Conservation (phyloP, 2,329 filamentous ascomycete genomes). For the Passalora sequoiae region DNA sequence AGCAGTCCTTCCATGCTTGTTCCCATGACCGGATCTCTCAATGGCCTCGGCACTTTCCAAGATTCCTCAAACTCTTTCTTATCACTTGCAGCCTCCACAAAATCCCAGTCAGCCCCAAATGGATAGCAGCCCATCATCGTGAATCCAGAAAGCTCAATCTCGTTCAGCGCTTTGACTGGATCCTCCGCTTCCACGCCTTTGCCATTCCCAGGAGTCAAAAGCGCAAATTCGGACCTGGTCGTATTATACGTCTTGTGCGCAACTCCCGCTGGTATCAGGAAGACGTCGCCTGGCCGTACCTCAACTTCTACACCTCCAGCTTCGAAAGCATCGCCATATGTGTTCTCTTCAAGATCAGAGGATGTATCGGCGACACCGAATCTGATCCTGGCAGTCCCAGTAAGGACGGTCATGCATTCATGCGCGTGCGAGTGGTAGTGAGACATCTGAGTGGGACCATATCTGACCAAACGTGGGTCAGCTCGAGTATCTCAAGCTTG, state of each 20-base stretch:
- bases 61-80: conserved; percentile 39
- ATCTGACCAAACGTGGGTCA: too few species aligned
- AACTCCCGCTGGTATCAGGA: too few species aligned
- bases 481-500: too few species aligned
- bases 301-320: conserved; percentile 37
- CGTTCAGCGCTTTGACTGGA: conserved; percentile 33
- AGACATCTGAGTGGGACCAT: conserved; percentile 50
- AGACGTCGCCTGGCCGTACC: too few species aligned
- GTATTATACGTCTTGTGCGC: too few species aligned
- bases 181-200: conserved; percentile 34
- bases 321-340: conserved; percentile 38
- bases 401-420: conserved; percentile 55
- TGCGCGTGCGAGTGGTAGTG: conserved; percentile 56
- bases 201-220: conserved; percentile 44
- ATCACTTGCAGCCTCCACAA: conserved; percentile 43
- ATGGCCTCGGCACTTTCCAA: conserved; percentile 45
- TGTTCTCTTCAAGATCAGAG: conserved; percentile 38
- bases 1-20: conserved; percentile 34
- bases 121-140: conserved; percentile 58
- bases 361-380: conserved; percentile 51
- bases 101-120: conserved; percentile 47
- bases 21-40: conserved; percentile 47
- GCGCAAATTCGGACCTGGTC: too few species aligned
- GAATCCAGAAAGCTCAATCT: conserved; percentile 42
- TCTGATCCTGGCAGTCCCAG: conserved; percentile 49